Evolutionary conservation across 345 rosid genomes (phyloP), one percentile per base, ranked within the genome.

Genomic region (Camelina neglecta): DNA sequence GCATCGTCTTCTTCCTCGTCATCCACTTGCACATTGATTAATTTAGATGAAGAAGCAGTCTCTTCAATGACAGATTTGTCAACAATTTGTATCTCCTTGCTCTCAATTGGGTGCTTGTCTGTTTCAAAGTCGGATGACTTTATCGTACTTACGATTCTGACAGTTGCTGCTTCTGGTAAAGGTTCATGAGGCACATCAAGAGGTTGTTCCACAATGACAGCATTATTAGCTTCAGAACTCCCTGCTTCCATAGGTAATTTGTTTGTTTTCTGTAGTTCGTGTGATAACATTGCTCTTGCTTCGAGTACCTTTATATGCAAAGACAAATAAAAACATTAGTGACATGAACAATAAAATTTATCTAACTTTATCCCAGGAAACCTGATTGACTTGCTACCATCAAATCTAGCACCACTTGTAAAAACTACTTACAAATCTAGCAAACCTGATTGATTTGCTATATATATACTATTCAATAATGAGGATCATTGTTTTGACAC

Each of bases 231-330:
- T 39, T 50, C 41, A 60, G 75, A 81, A 61, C 81, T 80, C 75
- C 82, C 89, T 53, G 48, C 81, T 87, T 87, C 84, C 29, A 81
- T 86, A 7, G 49, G 68, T 54, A 75, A 62, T 73, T 72, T 79
- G 70, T 72, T 80, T 66, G 57, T 75, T 75, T 86, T 80, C 67
- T 86, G 90, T 6, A 86, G 79, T 72, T 90, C 93, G 16, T 83
- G 82, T 68, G 90, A 87, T 86, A 93, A 84, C 85, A 84, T 73
- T 57, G 86, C 84, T 75, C 96, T 90, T 29, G 96, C 89, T 81
- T 89, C 96, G 73, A 86, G 69, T 70, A 94, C 71, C 73, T 75
- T 53, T n/a, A 39, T 8, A 39, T 8, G 24, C 9, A 39, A 26
- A 35, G 3, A 21, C 9, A 48, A 6, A 29, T 29, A 18, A 42